Conservation (phyloP, 1,284 basidiomycete species). For the Fistulina hepatica region DNA sequence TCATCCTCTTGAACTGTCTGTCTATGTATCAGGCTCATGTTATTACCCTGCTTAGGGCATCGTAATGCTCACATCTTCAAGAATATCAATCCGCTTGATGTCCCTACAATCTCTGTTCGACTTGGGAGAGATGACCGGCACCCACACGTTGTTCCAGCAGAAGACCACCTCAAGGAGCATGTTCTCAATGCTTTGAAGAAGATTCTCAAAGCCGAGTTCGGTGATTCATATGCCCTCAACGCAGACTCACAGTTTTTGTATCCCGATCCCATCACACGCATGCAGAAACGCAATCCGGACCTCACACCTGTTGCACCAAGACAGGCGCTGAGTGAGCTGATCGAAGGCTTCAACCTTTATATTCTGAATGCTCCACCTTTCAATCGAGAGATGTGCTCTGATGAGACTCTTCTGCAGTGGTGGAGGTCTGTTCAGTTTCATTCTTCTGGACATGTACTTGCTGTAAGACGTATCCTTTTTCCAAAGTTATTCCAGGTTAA, state of each 20-base stretch:
- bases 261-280: conserved; percentile 6
- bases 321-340: conserved; percentile 9
- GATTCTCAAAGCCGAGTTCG: conserved; percentile 11
- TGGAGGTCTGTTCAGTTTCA: conserved; percentile 6
- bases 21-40: not conserved
- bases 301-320: conserved; percentile 8
- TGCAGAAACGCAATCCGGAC: conserved; percentile 11
- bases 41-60: conserved; percentile 9
- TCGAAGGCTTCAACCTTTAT: conserved; percentile 8
- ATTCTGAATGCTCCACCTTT: conserved; percentile 8
- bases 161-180: conserved; percentile 4
- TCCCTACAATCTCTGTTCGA: conserved; percentile 7
- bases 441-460: conserved; percentile 3
- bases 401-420: conserved; percentile 8
- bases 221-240: conserved; percentile 8
- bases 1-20: no score
- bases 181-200: conserved; percentile 8
- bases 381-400: conserved; percentile 2
- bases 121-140: conserved; percentile 1
- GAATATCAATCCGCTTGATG: conserved; percentile 11
- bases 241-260: conserved; percentile 6
- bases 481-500: not conserved
- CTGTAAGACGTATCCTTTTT: not conserved
- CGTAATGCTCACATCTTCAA: conserved; percentile 11
- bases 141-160: not conserved